Conservation (phyloP, 2,329 filamentous ascomycete species). For the Nemania abortiva region DNA sequence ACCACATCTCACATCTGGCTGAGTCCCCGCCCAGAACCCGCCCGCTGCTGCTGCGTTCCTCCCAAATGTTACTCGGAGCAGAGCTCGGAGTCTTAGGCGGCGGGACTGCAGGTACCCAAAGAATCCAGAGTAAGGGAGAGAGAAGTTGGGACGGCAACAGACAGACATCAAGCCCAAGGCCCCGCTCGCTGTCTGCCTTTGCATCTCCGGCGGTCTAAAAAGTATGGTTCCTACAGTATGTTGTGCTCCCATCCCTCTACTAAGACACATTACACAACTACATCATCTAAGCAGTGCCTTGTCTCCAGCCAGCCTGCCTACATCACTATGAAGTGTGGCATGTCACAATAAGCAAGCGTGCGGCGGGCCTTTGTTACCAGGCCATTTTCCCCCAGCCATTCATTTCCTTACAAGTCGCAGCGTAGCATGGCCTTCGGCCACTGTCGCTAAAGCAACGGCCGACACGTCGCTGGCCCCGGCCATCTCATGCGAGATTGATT, state of each 20-base stretch:
- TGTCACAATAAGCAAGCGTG: conserved; percentile 5
- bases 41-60: background rate
- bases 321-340: background rate
- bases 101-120: conserved; percentile 1
- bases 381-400: conserved; percentile 23
- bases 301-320: too few species aligned
- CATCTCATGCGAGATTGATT: conserved; percentile 18
- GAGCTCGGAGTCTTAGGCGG: too few species aligned
- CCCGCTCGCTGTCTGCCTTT: background rate
- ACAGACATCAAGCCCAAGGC: background rate
- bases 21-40: background rate
- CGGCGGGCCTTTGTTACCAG: background rate
- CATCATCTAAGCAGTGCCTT: too few species aligned
- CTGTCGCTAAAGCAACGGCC: conserved; percentile 27
- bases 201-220: background rate
- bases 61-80: background rate
- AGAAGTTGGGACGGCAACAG: background rate
- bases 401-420: conserved; percentile 34
- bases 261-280: too few species aligned
- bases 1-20: background rate
- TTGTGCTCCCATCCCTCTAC: background rate
- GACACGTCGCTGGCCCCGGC: conserved; percentile 8
- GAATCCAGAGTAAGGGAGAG: background rate
- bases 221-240: background rate
- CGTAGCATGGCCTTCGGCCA: conserved; percentile 22